Percentiles rank a stretch among this genome's conserved stretches.
These are phyloP conservation scores for Zygoascus hellenicus DNA, from an alignment of 1,139 yeast genomes.

Conservation along the genomic window DNA sequence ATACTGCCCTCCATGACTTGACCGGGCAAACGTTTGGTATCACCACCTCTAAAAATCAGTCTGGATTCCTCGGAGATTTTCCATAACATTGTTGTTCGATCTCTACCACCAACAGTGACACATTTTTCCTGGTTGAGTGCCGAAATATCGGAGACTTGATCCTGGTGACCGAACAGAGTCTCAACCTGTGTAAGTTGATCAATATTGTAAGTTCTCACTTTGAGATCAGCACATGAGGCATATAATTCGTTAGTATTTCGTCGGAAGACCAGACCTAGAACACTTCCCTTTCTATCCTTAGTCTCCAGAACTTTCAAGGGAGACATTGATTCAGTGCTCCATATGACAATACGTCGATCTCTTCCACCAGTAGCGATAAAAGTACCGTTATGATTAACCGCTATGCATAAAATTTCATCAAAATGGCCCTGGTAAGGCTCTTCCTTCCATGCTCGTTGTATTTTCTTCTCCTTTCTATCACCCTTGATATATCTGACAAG, in stretches of 20 bases:
- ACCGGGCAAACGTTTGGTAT: slow-evolving; percentile 25
- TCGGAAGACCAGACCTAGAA: slow-evolving; percentile 70
- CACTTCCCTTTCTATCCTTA: slow-evolving; percentile 60
- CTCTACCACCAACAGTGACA: slow-evolving; percentile 92
- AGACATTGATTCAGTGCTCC: slow-evolving; percentile 58
- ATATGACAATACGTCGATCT: slow-evolving; percentile 72
- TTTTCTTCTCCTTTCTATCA: slow-evolving; percentile 45
- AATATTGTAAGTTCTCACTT: slow-evolving; percentile 79
- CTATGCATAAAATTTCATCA: slow-evolving; percentile 70
- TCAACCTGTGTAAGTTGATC: slow-evolving; percentile 87
- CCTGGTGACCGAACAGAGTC: slow-evolving; percentile 92
- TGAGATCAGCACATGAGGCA: slow-evolving; percentile 89
- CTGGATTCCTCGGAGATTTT: slow-evolving; percentile 93
- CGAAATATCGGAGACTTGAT: slow-evolving; percentile 70
- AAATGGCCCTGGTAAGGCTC: slow-evolving; percentile 51
- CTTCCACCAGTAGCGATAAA: slow-evolving; percentile 87
- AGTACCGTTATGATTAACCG: slow-evolving; percentile 82
- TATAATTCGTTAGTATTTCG: slow-evolving; percentile 77
- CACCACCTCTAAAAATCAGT: slow-evolving; percentile 91
- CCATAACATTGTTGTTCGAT: slow-evolving; percentile 94
- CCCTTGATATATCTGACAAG: slow-evolving; percentile 63
- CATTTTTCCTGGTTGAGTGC: slow-evolving; percentile 84
- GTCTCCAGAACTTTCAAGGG: slow-evolving; percentile 75
- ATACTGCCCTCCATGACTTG: slow-evolving; percentile 72
- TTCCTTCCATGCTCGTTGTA: slow-evolving; percentile 14